Base-by-base conservation (phyloP, 1,284 basidiomycete genomes). In the Gomphus sp. region DNA sequence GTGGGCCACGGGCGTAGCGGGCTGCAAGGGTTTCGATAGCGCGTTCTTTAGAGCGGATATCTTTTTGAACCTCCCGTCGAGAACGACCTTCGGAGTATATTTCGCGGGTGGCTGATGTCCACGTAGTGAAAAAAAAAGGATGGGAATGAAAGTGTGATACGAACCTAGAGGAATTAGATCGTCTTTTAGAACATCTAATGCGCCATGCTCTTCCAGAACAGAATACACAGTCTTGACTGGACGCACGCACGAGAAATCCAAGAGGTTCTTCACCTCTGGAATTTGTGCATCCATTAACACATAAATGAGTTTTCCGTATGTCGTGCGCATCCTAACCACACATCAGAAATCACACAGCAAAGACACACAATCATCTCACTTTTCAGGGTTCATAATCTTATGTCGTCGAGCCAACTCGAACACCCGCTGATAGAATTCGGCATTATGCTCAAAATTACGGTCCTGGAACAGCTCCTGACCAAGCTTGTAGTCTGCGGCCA, bases 311-410 rank as follows among this genome's bases (percentile, higher is more conserved):
- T 91, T 91, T 18, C 89, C 89, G 63, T 91, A 91, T 3, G 87
- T 91, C 18, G 85, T 83, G n/a, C 89, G 79, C 89, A 91, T 91
- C 44, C 56, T 58, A 25, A n/a, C 12, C 31, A 50, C 18, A 50
- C 39, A 57, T 58, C 22, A 58, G 56, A 8, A 18, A n/a, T 12
- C 22, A 18, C 54, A 4, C 14, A 16, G 22, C 37, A 28, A 9
- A 41, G 14, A 57, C 12, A 31, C 16, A 45, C 33, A 18, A 43
- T 55, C 43, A 11, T 39, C 45, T 33, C 34, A 58, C 67, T 77
- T 90, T 67, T 91, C 88, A 0, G 88, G 87, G 65, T 90, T 91
- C 85, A 87, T 90, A 66, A 91, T 90, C 69, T 91, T 91, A 67
- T 91, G 87, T 57, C 89, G 76, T 58, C 89, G 74, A n/a, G 88